Percentiles rank a stretch among this genome's conserved stretches.
Conservation (phyloP, 306 rosid genomes). For the Quillaja saponaria region DNA sequence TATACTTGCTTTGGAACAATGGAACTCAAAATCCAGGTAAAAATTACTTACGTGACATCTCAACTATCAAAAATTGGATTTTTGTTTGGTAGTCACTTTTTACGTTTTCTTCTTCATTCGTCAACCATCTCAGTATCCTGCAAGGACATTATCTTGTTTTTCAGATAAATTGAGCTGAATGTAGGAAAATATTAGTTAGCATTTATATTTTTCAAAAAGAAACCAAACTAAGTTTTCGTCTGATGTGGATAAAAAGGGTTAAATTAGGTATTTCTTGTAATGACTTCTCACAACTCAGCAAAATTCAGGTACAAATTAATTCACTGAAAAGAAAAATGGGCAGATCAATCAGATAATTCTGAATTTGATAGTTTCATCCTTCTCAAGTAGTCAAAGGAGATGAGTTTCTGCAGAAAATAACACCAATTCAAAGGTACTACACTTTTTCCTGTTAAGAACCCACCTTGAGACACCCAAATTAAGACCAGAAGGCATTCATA, state of each 20-base stretch:
- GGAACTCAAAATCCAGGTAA: background rate
- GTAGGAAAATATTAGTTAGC: background rate
- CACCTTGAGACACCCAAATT: background rate
- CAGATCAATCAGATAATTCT: conserved; percentile 4
- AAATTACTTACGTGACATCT: conserved; percentile 82
- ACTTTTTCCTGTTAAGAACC: background rate
- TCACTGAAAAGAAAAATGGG: background rate
- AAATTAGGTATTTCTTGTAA: background rate
- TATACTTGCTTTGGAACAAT: conserved; percentile 8
- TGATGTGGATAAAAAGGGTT: conserved; percentile 1
- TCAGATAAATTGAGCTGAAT: background rate
- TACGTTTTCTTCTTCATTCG: conserved; percentile 68
- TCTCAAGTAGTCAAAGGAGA: background rate
- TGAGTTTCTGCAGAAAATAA: background rate
- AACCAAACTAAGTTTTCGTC: background rate
- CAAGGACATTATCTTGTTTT: conserved; percentile 28
- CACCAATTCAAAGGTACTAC: background rate
- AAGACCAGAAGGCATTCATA: background rate
- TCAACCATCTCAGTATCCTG: conserved; percentile 87
- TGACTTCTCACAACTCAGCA: conserved; percentile 1
- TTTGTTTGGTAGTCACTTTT: conserved; percentile 49
- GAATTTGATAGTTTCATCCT: background rate
- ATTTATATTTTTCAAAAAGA: background rate
- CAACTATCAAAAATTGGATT: conserved; percentile 77
- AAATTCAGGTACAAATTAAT: conserved; percentile 19